Evolutionary conservation across 768 basidiomycete genomes (phyloP).

Genomic region (Harrya chromipes): DNA sequence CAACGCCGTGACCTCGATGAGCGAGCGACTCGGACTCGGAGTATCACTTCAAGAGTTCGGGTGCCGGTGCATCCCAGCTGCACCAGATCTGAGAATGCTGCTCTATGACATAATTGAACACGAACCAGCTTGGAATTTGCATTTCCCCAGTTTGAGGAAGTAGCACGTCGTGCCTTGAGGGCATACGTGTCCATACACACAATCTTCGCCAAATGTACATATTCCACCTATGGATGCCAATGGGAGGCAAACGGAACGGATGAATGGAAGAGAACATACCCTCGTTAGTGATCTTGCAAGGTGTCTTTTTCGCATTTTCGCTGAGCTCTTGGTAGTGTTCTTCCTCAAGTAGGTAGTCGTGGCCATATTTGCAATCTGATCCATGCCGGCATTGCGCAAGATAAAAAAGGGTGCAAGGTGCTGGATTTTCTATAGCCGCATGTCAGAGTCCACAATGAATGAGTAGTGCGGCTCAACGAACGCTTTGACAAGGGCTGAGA

Average conservation of each 20-base stretch:
- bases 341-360: slow-evolving; percentile 55
- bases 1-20: slow-evolving; percentile 8
- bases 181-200: slow-evolving; percentile 40
- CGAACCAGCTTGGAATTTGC: slow-evolving; percentile 61
- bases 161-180: slow-evolving; percentile 52
- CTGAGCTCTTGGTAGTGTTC: slow-evolving; percentile 55
- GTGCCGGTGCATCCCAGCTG: slow-evolving; percentile 42
- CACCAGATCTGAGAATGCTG: slow-evolving; percentile 9
- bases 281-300: slow-evolving; percentile 58
- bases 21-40: neutral
- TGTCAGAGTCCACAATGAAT: neutral
- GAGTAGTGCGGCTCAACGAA: slow-evolving; percentile 33
- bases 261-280: slow-evolving; percentile 33
- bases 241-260: neutral
- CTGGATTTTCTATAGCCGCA: slow-evolving; percentile 44
- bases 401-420: slow-evolving; percentile 67
- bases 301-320: slow-evolving; percentile 56
- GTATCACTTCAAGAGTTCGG: slow-evolving; percentile 17
- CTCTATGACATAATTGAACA: slow-evolving; percentile 15
- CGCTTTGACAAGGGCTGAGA: slow-evolving; percentile 60
- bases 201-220: slow-evolving; percentile 59
- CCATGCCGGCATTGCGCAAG: slow-evolving; percentile 60
- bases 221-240: slow-evolving; percentile 40
- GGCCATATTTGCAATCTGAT: slow-evolving; percentile 54
- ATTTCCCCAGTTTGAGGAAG: slow-evolving; percentile 50